phyloP scores from a whole-genome alignment of 164 flowering plant species.

The Annona squamosa region DNA sequence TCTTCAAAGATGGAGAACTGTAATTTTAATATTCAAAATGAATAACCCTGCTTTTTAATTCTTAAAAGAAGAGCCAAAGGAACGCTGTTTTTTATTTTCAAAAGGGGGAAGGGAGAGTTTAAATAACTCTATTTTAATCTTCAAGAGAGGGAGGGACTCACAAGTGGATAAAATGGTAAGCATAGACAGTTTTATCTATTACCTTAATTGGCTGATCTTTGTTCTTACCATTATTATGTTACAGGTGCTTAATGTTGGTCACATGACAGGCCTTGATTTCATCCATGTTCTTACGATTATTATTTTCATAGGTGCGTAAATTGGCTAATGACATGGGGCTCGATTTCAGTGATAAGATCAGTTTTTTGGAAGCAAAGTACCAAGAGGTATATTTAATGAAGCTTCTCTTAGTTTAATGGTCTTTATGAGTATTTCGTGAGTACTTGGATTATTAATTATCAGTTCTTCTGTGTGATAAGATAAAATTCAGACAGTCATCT shows the following conservation, averaged over 20 bases:
- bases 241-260: not conserved
- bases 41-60: too few relatives aligned
- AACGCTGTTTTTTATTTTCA: too few relatives aligned
- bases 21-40: too few relatives aligned
- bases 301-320: slow-evolving; percentile 17
- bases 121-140: too few relatives aligned
- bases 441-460: not conserved
- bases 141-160: too few relatives aligned
- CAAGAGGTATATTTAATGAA: slow-evolving; percentile 16
- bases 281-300: not conserved
- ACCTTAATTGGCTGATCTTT: too few relatives aligned
- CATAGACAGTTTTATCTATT: too few relatives aligned
- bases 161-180: too few relatives aligned
- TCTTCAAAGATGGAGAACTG: too few relatives aligned
- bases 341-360: slow-evolving; percentile 31
- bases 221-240: too few relatives aligned
- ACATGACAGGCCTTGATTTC: not conserved
- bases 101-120: too few relatives aligned
- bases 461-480: not conserved
- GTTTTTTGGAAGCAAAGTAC: slow-evolving; percentile 26
- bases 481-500: not conserved
- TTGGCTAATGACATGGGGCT: slow-evolving; percentile 34
- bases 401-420: not conserved
- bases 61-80: too few relatives aligned
- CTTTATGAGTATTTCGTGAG: not conserved